phyloP scores from a whole-genome alignment of 306 rosid genomes.

The Malus fusca region DNA sequence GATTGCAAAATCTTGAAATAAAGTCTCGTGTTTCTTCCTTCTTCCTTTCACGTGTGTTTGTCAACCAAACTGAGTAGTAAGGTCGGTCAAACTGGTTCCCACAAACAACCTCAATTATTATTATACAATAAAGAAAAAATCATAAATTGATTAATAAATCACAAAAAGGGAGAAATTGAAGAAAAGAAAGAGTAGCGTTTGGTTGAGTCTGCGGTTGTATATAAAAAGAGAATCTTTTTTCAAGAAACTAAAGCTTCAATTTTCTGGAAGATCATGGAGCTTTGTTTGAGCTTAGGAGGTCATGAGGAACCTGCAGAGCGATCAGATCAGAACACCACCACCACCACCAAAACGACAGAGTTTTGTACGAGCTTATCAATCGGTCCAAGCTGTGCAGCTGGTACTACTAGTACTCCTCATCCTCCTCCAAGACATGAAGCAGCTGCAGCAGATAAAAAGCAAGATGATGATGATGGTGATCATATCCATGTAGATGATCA shows the following conservation, averaged over 20 bases:
- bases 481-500: neutral
- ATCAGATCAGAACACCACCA: neutral
- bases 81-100: slow-evolving; percentile 56
- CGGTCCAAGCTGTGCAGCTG: slow-evolving; percentile 5
- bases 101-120: slow-evolving; percentile 6
- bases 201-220: slow-evolving; percentile 13
- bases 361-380: slow-evolving; percentile 30
- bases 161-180: neutral
- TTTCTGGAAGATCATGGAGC: slow-evolving; percentile 17
- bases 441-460: neutral
- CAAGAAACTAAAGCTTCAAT: neutral
- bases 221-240: neutral
- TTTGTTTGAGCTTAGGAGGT: slow-evolving; percentile 30
- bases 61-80: slow-evolving; percentile 33
- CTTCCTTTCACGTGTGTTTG: slow-evolving; percentile 50
- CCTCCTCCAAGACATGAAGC: neutral
- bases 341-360: neutral
- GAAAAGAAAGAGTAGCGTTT: neutral
- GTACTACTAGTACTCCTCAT: neutral
- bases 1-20: neutral
- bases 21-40: neutral
- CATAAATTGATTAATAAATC: too few species aligned
- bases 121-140: neutral
- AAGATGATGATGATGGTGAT: neutral
- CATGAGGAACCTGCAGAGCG: neutral